phyloP scores from a whole-genome alignment of 306 rosid genomes.

The Nissolia schottii region DNA sequence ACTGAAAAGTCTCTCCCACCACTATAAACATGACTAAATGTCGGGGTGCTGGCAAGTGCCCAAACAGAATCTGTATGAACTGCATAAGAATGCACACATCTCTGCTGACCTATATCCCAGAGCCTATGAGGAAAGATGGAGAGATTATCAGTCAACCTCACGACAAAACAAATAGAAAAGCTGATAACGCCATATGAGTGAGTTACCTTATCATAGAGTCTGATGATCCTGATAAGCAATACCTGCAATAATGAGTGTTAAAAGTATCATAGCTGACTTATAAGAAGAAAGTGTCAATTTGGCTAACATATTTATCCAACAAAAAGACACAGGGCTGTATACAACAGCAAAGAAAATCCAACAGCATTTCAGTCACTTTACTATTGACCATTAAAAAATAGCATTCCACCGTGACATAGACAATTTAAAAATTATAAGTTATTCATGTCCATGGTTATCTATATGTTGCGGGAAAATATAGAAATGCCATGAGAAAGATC shows the following conservation, averaged over 20 bases:
- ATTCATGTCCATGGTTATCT: background rate
- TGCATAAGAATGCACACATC: constrained; percentile 96
- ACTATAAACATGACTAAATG: constrained; percentile 95
- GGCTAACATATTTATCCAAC: background rate
- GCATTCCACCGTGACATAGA: background rate
- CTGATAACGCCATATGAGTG: background rate
- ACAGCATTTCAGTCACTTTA: background rate
- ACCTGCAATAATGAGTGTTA: constrained; percentile 48
- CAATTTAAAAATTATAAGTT: background rate
- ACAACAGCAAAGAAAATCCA: constrained; percentile 3
- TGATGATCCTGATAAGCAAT: constrained; percentile 96
- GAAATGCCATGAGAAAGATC: constrained; percentile 2
- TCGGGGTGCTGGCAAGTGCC: constrained; percentile 97
- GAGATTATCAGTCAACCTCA: constrained; percentile 16
- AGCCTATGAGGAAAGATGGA: constrained; percentile 53
- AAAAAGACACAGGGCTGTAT: constrained; percentile 1
- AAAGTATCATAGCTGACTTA: constrained; percentile 4
- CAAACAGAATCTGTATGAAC: constrained; percentile 99
- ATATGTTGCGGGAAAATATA: constrained; percentile 11
- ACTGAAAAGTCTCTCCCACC: constrained; percentile 98
- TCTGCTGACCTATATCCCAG: constrained; percentile 99
- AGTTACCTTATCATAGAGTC: constrained; percentile 98
- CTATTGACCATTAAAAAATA: constrained; percentile 3
- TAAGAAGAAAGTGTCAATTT: background rate
- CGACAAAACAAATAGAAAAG: constrained; percentile 12